Conservation (phyloP, 441 rosid genomes). For the Raphanus hybrid region DNA sequence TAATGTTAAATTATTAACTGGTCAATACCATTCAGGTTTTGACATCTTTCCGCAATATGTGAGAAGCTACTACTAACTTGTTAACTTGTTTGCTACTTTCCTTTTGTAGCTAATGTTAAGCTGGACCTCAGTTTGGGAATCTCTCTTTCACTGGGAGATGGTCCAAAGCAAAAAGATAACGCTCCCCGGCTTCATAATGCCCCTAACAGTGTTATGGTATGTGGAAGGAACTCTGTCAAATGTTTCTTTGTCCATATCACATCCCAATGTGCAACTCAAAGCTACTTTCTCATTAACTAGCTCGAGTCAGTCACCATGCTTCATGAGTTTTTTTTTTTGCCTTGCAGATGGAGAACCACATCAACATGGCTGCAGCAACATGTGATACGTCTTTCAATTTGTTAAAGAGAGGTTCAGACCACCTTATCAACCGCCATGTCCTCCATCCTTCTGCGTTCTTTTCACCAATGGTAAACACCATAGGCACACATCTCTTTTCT, state of each 20-base stretch:
- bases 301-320: conserved; percentile 19
- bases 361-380: conserved; percentile 47
- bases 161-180: conserved; percentile 48
- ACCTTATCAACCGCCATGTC: conserved; percentile 52
- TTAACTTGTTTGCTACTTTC: conserved; percentile 3
- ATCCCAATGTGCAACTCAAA: conserved; percentile 16
- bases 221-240: conserved; percentile 39
- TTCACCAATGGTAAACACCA: conserved; percentile 58
- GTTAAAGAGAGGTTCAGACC: conserved; percentile 57
- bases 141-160: conserved; percentile 55
- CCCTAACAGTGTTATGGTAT: conserved; percentile 33
- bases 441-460: conserved; percentile 49
- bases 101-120: conserved; percentile 54
- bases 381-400: conserved; percentile 55
- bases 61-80: conserved; percentile 23
- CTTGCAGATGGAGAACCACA: conserved; percentile 60
- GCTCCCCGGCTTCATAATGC: not conserved
- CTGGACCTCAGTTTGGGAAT: conserved; percentile 88
- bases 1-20: conserved; percentile 45
- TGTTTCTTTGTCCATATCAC: conserved; percentile 11
- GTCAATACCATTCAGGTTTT: conserved; percentile 5
- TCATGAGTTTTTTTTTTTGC: conserved; percentile 7
- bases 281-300: conserved; percentile 10
- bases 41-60: conserved; percentile 10
- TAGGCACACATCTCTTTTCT: conserved; percentile 16